Percentiles rank a stretch among this genome's conserved stretches.
These are phyloP conservation scores for Malania oleifera DNA, from an alignment of 164 flowering plant genomes.

Conservation along the genomic window DNA sequence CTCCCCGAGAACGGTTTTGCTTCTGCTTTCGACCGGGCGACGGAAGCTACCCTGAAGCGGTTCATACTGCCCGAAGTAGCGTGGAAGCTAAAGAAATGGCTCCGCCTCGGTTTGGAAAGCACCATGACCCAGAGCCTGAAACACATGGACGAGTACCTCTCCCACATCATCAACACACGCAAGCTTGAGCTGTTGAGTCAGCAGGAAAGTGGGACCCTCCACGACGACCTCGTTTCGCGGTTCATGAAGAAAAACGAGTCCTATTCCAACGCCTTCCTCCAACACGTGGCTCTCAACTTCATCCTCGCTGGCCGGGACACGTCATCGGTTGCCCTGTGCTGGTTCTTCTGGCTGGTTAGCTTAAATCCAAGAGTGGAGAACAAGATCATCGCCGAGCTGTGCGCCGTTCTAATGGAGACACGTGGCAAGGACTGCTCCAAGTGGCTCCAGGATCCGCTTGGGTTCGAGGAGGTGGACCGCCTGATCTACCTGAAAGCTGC, in stretches of 20 bases:
- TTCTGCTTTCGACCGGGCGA: slow-evolving; percentile 58
- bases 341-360: slow-evolving; percentile 36
- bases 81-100: slow-evolving; percentile 62
- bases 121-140: slow-evolving; percentile 37
- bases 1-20: slow-evolving; percentile 61
- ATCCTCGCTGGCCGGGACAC: slow-evolving; percentile 52
- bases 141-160: slow-evolving; percentile 41
- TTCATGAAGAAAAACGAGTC: slow-evolving; percentile 41
- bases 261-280: slow-evolving; percentile 33
- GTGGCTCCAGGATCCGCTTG: slow-evolving; percentile 53
- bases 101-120: slow-evolving; percentile 54
- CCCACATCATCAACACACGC: slow-evolving; percentile 44
- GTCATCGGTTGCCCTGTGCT: slow-evolving; percentile 37
- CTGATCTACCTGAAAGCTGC: slow-evolving; percentile 55
- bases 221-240: slow-evolving; percentile 47
- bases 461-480: slow-evolving; percentile 62
- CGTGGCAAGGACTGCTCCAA: slow-evolving; percentile 42
- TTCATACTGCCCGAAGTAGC: slow-evolving; percentile 46
- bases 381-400: slow-evolving; percentile 43
- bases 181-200: slow-evolving; percentile 44
- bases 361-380: slow-evolving; percentile 27
- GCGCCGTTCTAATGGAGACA: slow-evolving; percentile 40
- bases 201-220: slow-evolving; percentile 20
- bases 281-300: slow-evolving; percentile 44
- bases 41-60: slow-evolving; percentile 61